phyloP scores from a whole-genome alignment of 345 rosid genomes.

The Erysimum cheiranthoides region DNA sequence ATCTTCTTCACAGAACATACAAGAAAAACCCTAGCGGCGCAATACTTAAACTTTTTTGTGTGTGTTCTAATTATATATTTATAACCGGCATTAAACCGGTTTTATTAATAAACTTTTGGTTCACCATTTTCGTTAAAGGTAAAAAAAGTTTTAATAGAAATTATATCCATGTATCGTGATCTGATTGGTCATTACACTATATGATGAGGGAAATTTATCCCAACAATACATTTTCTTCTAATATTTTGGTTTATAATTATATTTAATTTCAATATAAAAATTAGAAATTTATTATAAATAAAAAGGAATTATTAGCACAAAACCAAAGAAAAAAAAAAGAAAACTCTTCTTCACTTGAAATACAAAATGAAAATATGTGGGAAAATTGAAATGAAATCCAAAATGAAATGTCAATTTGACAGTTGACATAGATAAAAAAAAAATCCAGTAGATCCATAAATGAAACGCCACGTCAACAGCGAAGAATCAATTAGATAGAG shows the following conservation, averaged over 20 bases:
- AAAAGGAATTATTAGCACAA: not conserved
- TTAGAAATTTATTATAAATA: not conserved
- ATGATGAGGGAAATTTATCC: not conserved
- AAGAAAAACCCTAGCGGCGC: not conserved
- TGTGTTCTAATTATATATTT: not conserved
- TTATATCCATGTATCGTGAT: not conserved
- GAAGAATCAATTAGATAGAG: not conserved
- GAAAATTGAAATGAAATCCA: not conserved
- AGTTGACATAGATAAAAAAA: not conserved
- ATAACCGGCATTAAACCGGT: not conserved
- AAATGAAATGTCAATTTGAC: not conserved
- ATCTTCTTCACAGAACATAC: not conserved
- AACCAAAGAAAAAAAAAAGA: too few species aligned
- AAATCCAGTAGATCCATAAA: conserved; percentile 2
- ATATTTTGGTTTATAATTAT: not conserved
- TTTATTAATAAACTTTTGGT: not conserved
- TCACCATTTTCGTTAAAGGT: not conserved
- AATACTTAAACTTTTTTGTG: not conserved
- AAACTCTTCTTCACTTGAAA: not conserved
- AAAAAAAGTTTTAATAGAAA: not conserved
- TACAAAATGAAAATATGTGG: not conserved
- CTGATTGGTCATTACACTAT: not conserved
- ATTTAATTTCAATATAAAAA: not conserved
- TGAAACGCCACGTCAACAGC: conserved; percentile 19
- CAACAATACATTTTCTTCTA: not conserved